Evolutionary conservation across 345 rosid species (phyloP).

Genomic region (Sisymbrium irio): DNA sequence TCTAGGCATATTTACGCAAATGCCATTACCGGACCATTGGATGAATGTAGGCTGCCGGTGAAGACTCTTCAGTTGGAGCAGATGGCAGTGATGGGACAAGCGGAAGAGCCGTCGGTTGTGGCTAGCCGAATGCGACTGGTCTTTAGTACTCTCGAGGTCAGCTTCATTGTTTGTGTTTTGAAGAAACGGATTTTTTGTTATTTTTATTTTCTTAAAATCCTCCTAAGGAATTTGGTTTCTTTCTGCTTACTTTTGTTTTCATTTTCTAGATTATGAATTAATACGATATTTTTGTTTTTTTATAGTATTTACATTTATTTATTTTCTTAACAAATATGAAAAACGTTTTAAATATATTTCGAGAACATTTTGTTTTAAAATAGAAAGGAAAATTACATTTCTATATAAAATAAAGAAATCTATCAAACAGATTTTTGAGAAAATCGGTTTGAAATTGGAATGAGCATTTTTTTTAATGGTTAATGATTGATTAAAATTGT

Average conservation of each 20-base stretch:
- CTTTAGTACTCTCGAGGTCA: conserved; percentile 90
- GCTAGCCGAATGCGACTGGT: conserved; percentile 85
- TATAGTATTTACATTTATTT: background rate
- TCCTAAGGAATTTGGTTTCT: background rate
- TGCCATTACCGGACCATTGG: background rate
- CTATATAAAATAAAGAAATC: background rate
- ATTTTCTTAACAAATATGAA: background rate
- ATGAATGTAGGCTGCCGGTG: conserved; percentile 73
- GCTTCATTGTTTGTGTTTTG: conserved; percentile 7
- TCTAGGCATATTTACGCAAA: background rate
- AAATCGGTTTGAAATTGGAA: background rate
- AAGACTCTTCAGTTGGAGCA: conserved; percentile 95
- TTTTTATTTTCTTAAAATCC: no score
- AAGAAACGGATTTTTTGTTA: background rate
- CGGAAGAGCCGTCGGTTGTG: conserved; percentile 89
- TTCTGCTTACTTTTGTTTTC: background rate
- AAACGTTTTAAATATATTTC: background rate
- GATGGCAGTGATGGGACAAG: conserved; percentile 74
- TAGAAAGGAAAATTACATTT: background rate
- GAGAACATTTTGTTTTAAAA: background rate
- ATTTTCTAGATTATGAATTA: background rate
- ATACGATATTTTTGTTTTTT: background rate
- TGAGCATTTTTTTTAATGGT: no score
- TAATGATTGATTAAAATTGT: background rate
- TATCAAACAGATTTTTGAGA: background rate